Percentiles rank a stretch among this genome's conserved stretches.
These are phyloP conservation scores for Alloteropsis semialata DNA, from an alignment of 176 grass and related monocot species.

Conservation along the genomic window DNA sequence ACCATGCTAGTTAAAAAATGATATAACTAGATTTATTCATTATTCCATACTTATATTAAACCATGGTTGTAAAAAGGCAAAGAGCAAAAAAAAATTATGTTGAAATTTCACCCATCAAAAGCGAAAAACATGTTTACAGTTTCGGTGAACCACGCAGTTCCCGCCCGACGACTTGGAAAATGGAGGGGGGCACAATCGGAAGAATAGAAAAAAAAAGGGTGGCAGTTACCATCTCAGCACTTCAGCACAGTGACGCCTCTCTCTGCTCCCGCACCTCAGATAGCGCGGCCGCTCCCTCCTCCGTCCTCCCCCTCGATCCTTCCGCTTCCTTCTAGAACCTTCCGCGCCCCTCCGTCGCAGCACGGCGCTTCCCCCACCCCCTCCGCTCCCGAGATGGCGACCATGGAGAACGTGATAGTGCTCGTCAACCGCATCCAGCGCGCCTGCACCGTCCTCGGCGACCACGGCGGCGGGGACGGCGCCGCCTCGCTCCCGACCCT, in stretches of 20 bases:
- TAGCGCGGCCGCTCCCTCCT: not conserved
- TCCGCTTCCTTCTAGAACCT: slow-evolving; percentile 38
- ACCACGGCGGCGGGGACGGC: slow-evolving; percentile 66
- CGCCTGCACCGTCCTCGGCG: slow-evolving; percentile 90
- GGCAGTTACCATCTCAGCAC: not conserved
- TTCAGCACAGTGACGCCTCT: slow-evolving; percentile 16
- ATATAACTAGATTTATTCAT: too few relatives aligned
- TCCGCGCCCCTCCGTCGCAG: not conserved
- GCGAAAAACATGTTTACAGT: too few relatives aligned
- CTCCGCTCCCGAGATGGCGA: slow-evolving; percentile 42
- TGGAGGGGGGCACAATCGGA: slow-evolving; percentile 27
- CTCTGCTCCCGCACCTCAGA: slow-evolving; percentile 9
- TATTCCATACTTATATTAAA: not conserved
- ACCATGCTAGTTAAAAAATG: too few relatives aligned
- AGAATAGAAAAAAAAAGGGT: not conserved
- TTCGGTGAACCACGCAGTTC: too few relatives aligned
- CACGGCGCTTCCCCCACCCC: not conserved
- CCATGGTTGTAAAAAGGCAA: not conserved
- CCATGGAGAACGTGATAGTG: slow-evolving; percentile 89
- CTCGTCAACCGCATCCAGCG: slow-evolving; percentile 96
- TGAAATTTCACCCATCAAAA: not conserved
- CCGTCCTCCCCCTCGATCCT: not conserved
- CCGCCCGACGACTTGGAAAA: slow-evolving; percentile 4
- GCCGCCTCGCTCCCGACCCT: slow-evolving; percentile 64
- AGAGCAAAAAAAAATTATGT: not conserved